Conservation (phyloP, 768 basidiomycete genomes). For the Pisolithus orientalis region DNA sequence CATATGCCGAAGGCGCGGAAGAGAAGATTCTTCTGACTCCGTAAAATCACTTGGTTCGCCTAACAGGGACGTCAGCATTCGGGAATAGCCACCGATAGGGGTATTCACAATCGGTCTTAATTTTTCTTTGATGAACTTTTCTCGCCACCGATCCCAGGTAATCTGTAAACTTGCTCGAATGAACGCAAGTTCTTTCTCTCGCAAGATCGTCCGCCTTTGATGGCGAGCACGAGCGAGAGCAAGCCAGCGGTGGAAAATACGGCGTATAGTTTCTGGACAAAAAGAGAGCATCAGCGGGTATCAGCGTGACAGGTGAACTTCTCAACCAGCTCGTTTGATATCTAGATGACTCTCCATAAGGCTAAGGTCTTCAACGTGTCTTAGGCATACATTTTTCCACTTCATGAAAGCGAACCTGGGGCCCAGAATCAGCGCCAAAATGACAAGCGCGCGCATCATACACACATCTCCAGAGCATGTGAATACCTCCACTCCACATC, state of each 20-base stretch:
- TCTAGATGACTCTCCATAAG: conserved; percentile 82
- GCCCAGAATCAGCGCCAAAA: conserved; percentile 7
- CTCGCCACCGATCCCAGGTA: conserved; percentile 80
- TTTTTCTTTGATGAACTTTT: conserved; percentile 57
- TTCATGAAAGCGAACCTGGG: conserved; percentile 54
- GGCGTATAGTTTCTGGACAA: conserved; percentile 54
- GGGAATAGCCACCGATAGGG: neutral
- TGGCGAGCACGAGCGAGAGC: conserved; percentile 50
- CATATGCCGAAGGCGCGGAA: conserved; percentile 68
- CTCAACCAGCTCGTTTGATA: conserved; percentile 70
- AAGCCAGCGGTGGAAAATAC: conserved; percentile 68
- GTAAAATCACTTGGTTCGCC: conserved; percentile 44
- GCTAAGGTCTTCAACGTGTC: conserved; percentile 65
- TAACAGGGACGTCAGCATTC: conserved; percentile 10
- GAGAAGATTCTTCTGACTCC: conserved; percentile 53
- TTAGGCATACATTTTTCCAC: conserved; percentile 58
- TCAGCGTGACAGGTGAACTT: neutral
- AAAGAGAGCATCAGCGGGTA: conserved; percentile 1
- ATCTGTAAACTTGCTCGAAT: conserved; percentile 42
- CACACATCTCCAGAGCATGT: conserved; percentile 33
- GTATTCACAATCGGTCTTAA: conserved; percentile 57
- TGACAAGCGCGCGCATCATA: neutral
- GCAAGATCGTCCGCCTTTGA: conserved; percentile 54
- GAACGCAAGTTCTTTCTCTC: conserved; percentile 58
- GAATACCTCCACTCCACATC: conserved; percentile 47